phyloP scores from a whole-genome alignment of 371 early-diverging fungal genomes.

The Rhizomucor miehei region DNA sequence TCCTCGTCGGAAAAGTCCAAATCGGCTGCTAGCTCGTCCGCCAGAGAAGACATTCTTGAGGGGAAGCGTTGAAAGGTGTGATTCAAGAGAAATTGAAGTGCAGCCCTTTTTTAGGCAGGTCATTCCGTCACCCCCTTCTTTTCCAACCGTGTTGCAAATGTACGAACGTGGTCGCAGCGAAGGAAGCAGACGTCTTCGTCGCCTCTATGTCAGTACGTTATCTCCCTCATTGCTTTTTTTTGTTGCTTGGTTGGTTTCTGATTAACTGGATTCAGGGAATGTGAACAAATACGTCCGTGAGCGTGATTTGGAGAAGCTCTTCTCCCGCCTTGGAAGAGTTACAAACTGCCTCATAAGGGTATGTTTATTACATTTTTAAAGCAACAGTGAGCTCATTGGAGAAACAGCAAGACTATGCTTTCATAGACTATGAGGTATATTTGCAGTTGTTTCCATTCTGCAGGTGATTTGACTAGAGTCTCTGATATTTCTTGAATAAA shows the following conservation, averaged over 20 bases:
- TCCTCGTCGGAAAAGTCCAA: slow-evolving; percentile 53
- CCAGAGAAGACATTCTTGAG: slow-evolving; percentile 48
- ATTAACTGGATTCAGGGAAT: slow-evolving; percentile 16
- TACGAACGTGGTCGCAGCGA: slow-evolving; percentile 1
- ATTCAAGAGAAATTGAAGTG: slow-evolving; percentile 3
- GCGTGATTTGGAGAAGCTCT: slow-evolving; percentile 30
- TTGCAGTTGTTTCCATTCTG: background rate
- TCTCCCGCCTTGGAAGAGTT: slow-evolving; percentile 18
- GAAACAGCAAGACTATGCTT: background rate
- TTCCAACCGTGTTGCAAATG: background rate
- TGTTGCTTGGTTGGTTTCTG: background rate
- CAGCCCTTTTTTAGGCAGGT: background rate
- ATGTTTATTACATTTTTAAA: no score
- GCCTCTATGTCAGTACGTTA: slow-evolving; percentile 36
- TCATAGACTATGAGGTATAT: background rate
- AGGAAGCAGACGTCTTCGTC: slow-evolving; percentile 22
- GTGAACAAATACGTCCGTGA: slow-evolving; percentile 32
- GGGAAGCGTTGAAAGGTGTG: background rate
- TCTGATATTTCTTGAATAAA: background rate
- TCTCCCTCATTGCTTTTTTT: no score
- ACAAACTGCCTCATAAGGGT: background rate
- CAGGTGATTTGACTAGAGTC: no score
- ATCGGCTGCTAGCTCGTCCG: slow-evolving; percentile 78
- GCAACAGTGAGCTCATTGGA: background rate
- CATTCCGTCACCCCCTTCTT: background rate